Evolutionary conservation across 1,139 yeast species (phyloP).

Genomic region (Insectozyma bohioensis): DNA sequence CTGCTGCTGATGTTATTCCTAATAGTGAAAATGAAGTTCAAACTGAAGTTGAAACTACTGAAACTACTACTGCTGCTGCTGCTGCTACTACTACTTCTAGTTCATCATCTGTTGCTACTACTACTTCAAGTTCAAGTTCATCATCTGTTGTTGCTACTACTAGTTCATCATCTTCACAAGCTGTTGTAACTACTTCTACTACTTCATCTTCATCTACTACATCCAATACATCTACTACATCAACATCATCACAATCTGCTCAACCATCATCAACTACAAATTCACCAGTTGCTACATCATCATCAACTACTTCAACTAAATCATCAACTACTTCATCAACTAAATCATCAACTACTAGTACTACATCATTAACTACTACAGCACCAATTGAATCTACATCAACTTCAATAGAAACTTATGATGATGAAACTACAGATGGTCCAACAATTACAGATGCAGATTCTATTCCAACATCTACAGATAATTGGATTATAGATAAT

Average conservation of each 20-base stretch:
- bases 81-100: slow-evolving; percentile 3
- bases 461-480: slow-evolving; percentile 34
- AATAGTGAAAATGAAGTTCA: slow-evolving; percentile 12
- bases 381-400: slow-evolving; percentile 2
- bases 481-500: slow-evolving; percentile 39
- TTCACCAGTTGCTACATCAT: slow-evolving; percentile 6
- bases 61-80: slow-evolving; percentile 5
- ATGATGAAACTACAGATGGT: slow-evolving; percentile 17
- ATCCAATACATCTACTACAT: not conserved
- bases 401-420: slow-evolving; percentile 10
- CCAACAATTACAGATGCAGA: slow-evolving; percentile 33
- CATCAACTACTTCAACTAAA: slow-evolving; percentile 2
- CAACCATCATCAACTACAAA: slow-evolving; percentile 5
- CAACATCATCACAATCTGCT: slow-evolving; percentile 1
- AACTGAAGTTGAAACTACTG: slow-evolving; percentile 5
- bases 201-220: slow-evolving; percentile 5
- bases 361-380: slow-evolving; percentile 2
- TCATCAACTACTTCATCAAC: slow-evolving; percentile 3
- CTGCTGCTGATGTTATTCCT: slow-evolving; percentile 15
- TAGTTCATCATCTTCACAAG: not conserved
- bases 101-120: slow-evolving; percentile 4
- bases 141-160: not conserved
- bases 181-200: slow-evolving; percentile 3
- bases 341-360: slow-evolving; percentile 3
- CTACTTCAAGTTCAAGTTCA: not conserved